Evolutionary conservation across 2,329 filamentous ascomycete genomes (phyloP), one percentile per base, ranked within the genome.

Genomic region (Proliferodiscus dingleyae): DNA sequence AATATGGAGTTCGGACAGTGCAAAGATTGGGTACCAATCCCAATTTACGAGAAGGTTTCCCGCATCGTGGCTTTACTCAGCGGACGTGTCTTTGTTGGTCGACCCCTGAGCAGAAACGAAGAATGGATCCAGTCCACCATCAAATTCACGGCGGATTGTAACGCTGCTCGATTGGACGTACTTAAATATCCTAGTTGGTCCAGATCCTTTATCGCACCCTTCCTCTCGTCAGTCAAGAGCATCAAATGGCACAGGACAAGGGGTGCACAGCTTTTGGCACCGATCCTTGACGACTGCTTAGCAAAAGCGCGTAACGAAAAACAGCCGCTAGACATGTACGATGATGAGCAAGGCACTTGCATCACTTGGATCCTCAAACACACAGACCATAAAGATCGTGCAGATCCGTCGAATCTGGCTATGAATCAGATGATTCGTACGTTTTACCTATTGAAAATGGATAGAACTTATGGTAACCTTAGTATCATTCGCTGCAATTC

Each of bases 401-500:
- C 11, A 7, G 11, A 30, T 10, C 10, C 34, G 2, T 15, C 15
- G 18, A 9, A 38, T n/a, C 21, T 37, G 28, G 34, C 13, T 13
- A 18, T 16, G 6, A 40, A 39, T 10, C 38, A 38, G 29, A 19
- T 47, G 45, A 22, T 21, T 33, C 37, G 28, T 49, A 32, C 30
- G 45, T 45, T 32, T n/a, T 11, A 18, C 15, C 15, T 26, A n/a
- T 5, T 3, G 3, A 11, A 3, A n/a, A 21, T 32, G 21, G 7
- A 15, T 6, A 9, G n/a, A 33, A 19, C 13, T 21, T 5, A 22
- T 29, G 24, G 11, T 13, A 4, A 19, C 16, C 18, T 8, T 36
- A 8, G 2, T 54, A 52, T 77, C 7, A 69, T 64, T 32, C 71
- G 72, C 72, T 0, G 68, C 72, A 3, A 74, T 77, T 30, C 72